phyloP scores from a whole-genome alignment of 805 yeast genomes.

The Teunomyces lycoperdinae region DNA sequence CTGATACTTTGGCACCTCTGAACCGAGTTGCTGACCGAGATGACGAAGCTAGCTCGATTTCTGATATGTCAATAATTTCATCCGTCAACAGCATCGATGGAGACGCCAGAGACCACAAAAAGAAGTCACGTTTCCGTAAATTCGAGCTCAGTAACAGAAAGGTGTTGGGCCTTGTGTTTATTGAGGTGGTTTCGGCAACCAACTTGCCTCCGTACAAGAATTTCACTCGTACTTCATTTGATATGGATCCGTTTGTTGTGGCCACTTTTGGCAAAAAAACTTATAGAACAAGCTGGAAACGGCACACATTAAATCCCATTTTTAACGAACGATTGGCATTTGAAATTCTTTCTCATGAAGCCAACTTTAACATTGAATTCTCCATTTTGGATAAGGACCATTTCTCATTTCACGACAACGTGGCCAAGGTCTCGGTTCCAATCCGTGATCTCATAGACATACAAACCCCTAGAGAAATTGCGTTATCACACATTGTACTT shows the following conservation, averaged over 20 bases:
- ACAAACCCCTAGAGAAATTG: slow-evolving; percentile 17
- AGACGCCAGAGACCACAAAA: neutral
- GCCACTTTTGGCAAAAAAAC: slow-evolving; percentile 87
- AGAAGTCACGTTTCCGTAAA: slow-evolving; percentile 16
- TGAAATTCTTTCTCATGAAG: slow-evolving; percentile 68
- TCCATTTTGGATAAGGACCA: slow-evolving; percentile 82
- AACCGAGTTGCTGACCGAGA: slow-evolving; percentile 2
- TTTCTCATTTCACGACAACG: slow-evolving; percentile 77
- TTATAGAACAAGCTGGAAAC: slow-evolving; percentile 78
- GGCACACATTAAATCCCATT: slow-evolving; percentile 79
- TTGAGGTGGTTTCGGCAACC: slow-evolving; percentile 71
- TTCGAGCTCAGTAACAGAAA: slow-evolving; percentile 40
- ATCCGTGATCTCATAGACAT: slow-evolving; percentile 46
- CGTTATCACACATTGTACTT: neutral
- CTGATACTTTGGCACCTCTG: neutral
- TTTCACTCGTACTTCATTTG: slow-evolving; percentile 73
- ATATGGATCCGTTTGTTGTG: slow-evolving; percentile 96
- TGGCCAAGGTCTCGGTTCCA: slow-evolving; percentile 63
- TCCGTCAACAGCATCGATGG: slow-evolving; percentile 6
- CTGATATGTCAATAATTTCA: slow-evolving; percentile 17
- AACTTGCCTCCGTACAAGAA: slow-evolving; percentile 78
- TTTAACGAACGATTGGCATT: slow-evolving; percentile 80
- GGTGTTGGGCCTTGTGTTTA: slow-evolving; percentile 66
- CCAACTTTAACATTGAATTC: slow-evolving; percentile 62
- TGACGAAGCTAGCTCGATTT: slow-evolving; percentile 18